phyloP scores from a whole-genome alignment of 1,284 basidiomycete genomes.

The Ceratobasidium sp. region DNA sequence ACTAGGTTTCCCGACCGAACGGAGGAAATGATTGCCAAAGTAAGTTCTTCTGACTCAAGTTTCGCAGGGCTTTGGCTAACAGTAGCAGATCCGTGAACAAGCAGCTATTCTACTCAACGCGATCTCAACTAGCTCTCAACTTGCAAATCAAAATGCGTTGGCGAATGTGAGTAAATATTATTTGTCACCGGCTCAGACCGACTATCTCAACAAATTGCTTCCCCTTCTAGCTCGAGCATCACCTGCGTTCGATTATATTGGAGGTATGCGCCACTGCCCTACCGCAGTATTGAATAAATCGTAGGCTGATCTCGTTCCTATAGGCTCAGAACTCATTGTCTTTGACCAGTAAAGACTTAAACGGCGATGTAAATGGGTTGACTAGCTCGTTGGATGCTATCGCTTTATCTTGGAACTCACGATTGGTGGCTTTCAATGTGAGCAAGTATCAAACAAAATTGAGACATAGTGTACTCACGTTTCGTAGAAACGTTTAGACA shows the following conservation, averaged over 20 bases:
- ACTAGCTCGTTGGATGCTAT: constrained; percentile 1
- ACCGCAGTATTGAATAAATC: not conserved
- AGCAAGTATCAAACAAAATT: not conserved
- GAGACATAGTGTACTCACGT: not conserved
- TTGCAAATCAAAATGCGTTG: not conserved
- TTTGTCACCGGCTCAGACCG: not conserved
- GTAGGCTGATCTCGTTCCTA: not conserved
- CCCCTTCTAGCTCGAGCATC: not conserved
- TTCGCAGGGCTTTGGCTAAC: too few species aligned
- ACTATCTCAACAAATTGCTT: not conserved
- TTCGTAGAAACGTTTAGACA: constrained; percentile 18
- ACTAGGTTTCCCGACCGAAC: not conserved
- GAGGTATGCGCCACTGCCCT: not conserved
- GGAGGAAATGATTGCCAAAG: constrained; percentile 13
- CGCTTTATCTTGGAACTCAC: constrained; percentile 36
- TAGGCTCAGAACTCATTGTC: constrained; percentile 9
- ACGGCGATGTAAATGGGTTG: not conserved
- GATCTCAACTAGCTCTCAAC: not conserved
- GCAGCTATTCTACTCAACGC: not conserved
- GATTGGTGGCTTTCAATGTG: constrained; percentile 32
- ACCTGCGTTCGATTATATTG: not conserved
- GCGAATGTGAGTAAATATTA: not conserved
- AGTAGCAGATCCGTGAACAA: constrained; percentile 5
- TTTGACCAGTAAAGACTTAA: not conserved
- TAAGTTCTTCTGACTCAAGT: not conserved